Percentiles rank a stretch among this genome's conserved stretches.
Evolutionary conservation across 2,329 filamentous ascomycete species (phyloP).

Genomic region (Nemania diffusa): DNA sequence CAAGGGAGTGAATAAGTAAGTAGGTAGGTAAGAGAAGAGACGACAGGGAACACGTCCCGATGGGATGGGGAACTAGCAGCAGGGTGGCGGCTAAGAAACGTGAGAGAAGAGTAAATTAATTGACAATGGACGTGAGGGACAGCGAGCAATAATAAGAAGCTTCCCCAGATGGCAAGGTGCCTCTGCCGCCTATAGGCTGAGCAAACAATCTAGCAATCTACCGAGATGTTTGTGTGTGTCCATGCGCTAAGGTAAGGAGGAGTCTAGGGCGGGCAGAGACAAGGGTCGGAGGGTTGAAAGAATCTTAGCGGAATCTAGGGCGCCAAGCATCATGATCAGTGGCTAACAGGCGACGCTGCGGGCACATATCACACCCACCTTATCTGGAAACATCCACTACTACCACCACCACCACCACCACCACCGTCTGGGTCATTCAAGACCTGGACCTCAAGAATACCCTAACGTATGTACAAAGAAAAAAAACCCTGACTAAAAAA

Average conservation of each 20-base stretch:
- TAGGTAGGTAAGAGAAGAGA: slow-evolving; percentile 41
- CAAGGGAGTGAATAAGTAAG: slow-evolving; percentile 42
- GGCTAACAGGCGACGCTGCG: slow-evolving; percentile 4
- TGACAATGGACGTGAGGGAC: slow-evolving; percentile 35
- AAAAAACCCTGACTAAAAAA: background rate
- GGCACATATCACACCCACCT: background rate
- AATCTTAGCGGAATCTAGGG: no score
- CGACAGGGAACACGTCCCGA: slow-evolving; percentile 42
- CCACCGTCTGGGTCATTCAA: background rate
- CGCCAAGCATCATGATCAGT: slow-evolving; percentile 26
- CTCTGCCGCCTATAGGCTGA: slow-evolving; percentile 7
- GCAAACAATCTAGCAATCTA: slow-evolving; percentile 30
- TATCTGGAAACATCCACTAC: background rate
- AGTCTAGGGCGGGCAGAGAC: slow-evolving; percentile 20
- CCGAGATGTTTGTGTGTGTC: slow-evolving; percentile 21
- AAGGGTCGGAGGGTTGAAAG: slow-evolving; percentile 16
- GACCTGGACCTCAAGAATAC: background rate
- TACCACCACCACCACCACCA: no score
- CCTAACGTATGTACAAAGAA: background rate
- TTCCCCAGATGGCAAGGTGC: slow-evolving; percentile 34
- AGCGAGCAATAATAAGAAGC: slow-evolving; percentile 33
- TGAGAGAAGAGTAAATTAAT: slow-evolving; percentile 35
- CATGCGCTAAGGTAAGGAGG: background rate
- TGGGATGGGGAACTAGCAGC: slow-evolving; percentile 30
- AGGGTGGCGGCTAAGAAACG: slow-evolving; percentile 28